Evolutionary conservation across 1,284 basidiomycete species (phyloP), one percentile per base, ranked within the genome.

Genomic region (Ganoderma leucocontextum): DNA sequence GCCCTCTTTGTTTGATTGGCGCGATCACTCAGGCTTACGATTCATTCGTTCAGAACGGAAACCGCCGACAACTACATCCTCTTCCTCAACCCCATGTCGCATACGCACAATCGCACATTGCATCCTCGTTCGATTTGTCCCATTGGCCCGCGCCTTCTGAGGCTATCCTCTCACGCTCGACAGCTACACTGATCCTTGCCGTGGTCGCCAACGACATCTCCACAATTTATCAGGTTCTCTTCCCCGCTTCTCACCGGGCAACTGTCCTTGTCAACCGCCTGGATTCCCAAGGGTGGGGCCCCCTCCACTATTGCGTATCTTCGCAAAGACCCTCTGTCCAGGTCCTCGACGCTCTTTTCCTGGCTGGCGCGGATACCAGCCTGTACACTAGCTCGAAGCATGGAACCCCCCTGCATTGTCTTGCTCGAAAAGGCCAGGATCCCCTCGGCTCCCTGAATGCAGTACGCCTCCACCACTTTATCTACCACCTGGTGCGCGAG

Each of bases 301-400:
- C 88, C 63, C 84, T 93, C 62, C 91, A 93, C 74, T 83, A 93
- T 73, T 91, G 90, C 74, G 86, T 85, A 62, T 84, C 87, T 69
- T 82, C 83, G 62, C 79, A 81, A 63, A 78, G 80, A 19, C 90
- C 89, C 8, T 90, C 86, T n/a, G 78, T 87, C 61, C 83, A 87
- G 65, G 81, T 90, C 61, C 81, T 93, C 68, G 90, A 93, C 72
- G 84, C 87, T 25, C 82, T 93, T 42, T 92, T 91, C 73, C 87
- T 86, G 68, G 91, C 91, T 59, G 92, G 91, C 60, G 90, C 91
- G 17, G 92, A 93, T 73, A 80, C 90, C 70, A 84, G 89, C 55
- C 80, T 93, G 42, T 92, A 91, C 77, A 92, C 91, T n/a, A 78
- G 80, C 25, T 77, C 85, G 65, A 88, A 90, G 70, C 85, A 90